A percentile compares a stretch with the other conserved stretches of the same genome.
These are phyloP conservation scores for Urtica urens DNA, from an alignment of 306 rosid genomes.

Conservation along the genomic window DNA sequence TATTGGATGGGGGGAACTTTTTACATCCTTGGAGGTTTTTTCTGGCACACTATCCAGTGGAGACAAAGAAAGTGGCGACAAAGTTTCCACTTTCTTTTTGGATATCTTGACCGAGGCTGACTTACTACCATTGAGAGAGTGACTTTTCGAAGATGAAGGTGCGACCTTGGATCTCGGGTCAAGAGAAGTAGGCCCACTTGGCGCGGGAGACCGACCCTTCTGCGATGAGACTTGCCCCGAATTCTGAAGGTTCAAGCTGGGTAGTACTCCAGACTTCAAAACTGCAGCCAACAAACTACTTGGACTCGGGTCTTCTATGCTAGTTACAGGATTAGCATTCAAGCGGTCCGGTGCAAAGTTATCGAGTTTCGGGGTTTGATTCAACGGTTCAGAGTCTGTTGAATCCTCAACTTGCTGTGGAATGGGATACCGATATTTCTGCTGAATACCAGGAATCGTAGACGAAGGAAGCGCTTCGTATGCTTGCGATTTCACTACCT, in stretches of 20 bases:
- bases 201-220: conserved; percentile 27
- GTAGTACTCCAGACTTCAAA: conserved; percentile 55
- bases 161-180: conserved; percentile 24
- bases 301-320: conserved; percentile 42
- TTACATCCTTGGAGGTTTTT: conserved; percentile 29
- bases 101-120: conserved; percentile 23
- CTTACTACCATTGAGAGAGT: conserved; percentile 30
- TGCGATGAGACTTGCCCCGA: conserved; percentile 33
- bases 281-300: conserved; percentile 64
- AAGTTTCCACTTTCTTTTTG: conserved; percentile 37
- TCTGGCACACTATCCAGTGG: conserved; percentile 29
- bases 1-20: conserved; percentile 42
- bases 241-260: conserved; percentile 25
- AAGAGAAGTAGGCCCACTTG: conserved; percentile 29
- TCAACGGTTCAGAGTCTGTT: conserved; percentile 28
- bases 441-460: conserved; percentile 30
- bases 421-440: conserved; percentile 21
- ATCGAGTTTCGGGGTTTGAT: conserved; percentile 26
- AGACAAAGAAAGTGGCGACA: conserved; percentile 33
- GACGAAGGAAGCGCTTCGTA: conserved; percentile 32
- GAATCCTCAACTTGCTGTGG: conserved; percentile 26
- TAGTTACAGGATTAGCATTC: conserved; percentile 27
- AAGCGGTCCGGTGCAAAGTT: conserved; percentile 19
- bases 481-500: conserved; percentile 34
- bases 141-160: conserved; percentile 35